Conservation (phyloP, 202 grass and related monocot genomes). For the Musa balbisiana region DNA sequence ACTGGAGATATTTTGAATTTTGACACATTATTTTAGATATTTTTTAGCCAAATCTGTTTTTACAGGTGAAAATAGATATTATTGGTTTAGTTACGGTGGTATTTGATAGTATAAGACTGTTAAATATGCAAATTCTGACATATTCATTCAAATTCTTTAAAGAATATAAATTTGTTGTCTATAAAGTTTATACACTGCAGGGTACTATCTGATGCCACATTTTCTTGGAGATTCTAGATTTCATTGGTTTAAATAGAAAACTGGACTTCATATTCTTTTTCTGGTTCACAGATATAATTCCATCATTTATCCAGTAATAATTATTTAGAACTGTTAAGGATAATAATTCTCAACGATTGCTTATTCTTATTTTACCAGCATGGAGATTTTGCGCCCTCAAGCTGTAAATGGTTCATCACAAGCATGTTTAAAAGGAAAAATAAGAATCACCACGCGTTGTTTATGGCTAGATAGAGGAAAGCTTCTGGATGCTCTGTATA, state of each 20-base stretch:
- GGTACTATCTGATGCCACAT: too few species aligned
- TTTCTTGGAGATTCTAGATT: too few species aligned
- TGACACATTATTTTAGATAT: constrained; percentile 3
- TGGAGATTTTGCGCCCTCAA: constrained; percentile 79
- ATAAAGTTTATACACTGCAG: too few species aligned
- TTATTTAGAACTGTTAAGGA: too few species aligned
- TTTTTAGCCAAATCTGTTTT: not conserved
- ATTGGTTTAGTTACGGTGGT: not conserved
- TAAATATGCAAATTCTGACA: too few species aligned
- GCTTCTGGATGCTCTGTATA: constrained; percentile 81
- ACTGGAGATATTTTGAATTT: constrained; percentile 27
- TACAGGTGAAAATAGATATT: not conserved
- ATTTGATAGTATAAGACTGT: too few species aligned
- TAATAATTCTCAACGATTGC: too few species aligned
- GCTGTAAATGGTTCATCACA: constrained; percentile 49
- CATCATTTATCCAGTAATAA: not conserved
- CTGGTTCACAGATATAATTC: not conserved
- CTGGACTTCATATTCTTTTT: not conserved
- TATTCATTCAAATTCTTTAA: too few species aligned
- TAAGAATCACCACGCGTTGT: constrained; percentile 85
- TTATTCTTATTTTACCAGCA: constrained; percentile 40
- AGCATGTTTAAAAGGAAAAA: constrained; percentile 79
- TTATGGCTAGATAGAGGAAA: constrained; percentile 98
- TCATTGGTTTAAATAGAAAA: not conserved
- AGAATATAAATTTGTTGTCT: too few species aligned